Percentiles rank a stretch among this genome's conserved stretches.
These are phyloP conservation scores for Cercospora sp. DNA, from an alignment of 2,329 filamentous ascomycete genomes.

Conservation along the genomic window DNA sequence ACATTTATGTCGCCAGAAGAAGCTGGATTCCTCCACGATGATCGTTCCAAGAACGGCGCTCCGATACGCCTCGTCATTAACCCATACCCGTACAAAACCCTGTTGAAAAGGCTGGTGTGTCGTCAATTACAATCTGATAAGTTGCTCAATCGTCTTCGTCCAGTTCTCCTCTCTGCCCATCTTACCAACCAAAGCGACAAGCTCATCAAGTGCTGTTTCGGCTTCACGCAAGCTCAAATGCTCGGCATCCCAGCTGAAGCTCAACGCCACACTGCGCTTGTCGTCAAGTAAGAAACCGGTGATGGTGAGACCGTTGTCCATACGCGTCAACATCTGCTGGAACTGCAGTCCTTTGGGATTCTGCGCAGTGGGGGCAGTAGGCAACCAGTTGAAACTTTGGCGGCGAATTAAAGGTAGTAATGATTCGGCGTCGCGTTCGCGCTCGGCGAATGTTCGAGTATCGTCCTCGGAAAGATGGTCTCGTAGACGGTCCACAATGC, in stretches of 20 bases:
- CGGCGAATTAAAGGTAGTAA: constrained; percentile 34
- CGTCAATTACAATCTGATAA: constrained; percentile 29
- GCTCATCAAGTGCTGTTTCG: constrained; percentile 30
- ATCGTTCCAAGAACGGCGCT: neutral
- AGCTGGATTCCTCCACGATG: neutral
- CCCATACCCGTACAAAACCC: neutral
- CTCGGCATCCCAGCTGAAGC: constrained; percentile 38
- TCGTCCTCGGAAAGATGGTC: constrained; percentile 33
- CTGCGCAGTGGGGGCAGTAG: constrained; percentile 34
- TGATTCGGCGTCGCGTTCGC: constrained; percentile 36
- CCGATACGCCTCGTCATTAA: neutral
- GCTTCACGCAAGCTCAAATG: constrained; percentile 34
- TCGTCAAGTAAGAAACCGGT: constrained; percentile 37
- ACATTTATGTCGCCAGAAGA: neutral
- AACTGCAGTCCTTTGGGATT: constrained; percentile 33
- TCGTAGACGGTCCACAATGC: constrained; percentile 35
- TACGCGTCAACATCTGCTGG: constrained; percentile 37
- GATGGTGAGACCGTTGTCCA: constrained; percentile 39
- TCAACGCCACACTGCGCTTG: constrained; percentile 34
- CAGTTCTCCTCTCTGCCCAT: constrained; percentile 36
- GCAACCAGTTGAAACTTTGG: constrained; percentile 40
- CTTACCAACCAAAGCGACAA: constrained; percentile 29
- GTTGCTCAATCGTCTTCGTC: constrained; percentile 28
- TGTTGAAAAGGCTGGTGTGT: neutral
- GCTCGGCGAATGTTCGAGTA: constrained; percentile 33